Conservation (phyloP, 257 asterid species). For the Nicotiana benthamiana region DNA sequence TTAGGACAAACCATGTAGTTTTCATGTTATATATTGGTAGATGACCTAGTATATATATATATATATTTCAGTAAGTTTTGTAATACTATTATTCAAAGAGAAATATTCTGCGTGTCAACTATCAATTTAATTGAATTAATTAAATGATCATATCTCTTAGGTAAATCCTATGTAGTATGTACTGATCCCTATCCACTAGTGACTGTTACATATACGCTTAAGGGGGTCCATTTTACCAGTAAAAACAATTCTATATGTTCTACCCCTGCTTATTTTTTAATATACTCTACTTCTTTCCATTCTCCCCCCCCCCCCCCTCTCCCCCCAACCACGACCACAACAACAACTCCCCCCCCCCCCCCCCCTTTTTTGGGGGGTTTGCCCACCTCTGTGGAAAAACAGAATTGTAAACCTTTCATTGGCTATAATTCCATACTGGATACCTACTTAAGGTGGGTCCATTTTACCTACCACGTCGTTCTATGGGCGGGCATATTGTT, state of each 20-base stretch:
- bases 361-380: too few species aligned
- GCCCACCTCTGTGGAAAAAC: not conserved
- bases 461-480: not conserved
- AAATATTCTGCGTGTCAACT: not conserved
- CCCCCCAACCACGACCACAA: too few species aligned
- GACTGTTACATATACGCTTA: not conserved
- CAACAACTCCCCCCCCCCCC: too few species aligned
- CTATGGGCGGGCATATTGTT: not conserved
- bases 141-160: not conserved
- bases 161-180: too few species aligned
- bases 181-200: too few species aligned
- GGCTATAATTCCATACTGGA: not conserved
- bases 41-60: conserved; percentile 2
- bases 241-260: too few species aligned
- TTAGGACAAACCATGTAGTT: not conserved
- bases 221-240: too few species aligned
- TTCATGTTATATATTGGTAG: conserved; percentile 3
- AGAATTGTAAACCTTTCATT: not conserved
- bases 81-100: not conserved
- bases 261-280: too few species aligned
- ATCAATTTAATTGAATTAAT: not conserved
- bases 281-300: too few species aligned
- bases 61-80: not conserved
- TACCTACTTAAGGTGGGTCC: not conserved
- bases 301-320: too few species aligned